Percentiles rank a stretch among this genome's conserved stretches.
Conservation (phyloP, 345 rosid species). For the Arabidopsis thaliana region TAIR10.1 NC_003075.7:13581501-13582000, state of each 20-base stretch:
- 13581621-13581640: slow-evolving; percentile 88
- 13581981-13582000: slow-evolving; percentile 96
- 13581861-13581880: slow-evolving; percentile 76
- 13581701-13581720: slow-evolving; percentile 78
- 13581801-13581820: slow-evolving; percentile 1
- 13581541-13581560: slow-evolving; percentile 24
- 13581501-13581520: slow-evolving; percentile 1
- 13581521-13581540: slow-evolving; percentile 35
- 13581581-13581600: slow-evolving; percentile 74
- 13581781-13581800: slow-evolving; percentile 25
- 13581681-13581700: slow-evolving; percentile 76
- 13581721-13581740: slow-evolving; percentile 78
- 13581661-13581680: slow-evolving; percentile 84
- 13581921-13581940: slow-evolving; percentile 76
- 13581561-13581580: slow-evolving; percentile 31
- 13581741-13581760: slow-evolving; percentile 78
- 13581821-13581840: slow-evolving; percentile 4
- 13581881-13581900: slow-evolving; percentile 92
- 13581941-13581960: slow-evolving; percentile 78
- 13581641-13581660: slow-evolving; percentile 88
- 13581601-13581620: slow-evolving; percentile 86
- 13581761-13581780: slow-evolving; percentile 79
- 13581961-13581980: slow-evolving; percentile 82
- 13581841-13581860: slow-evolving; percentile 10
- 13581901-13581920: slow-evolving; percentile 78